phyloP scores from a whole-genome alignment of 257 asterid species.

The Jacaranda copaia region DNA sequence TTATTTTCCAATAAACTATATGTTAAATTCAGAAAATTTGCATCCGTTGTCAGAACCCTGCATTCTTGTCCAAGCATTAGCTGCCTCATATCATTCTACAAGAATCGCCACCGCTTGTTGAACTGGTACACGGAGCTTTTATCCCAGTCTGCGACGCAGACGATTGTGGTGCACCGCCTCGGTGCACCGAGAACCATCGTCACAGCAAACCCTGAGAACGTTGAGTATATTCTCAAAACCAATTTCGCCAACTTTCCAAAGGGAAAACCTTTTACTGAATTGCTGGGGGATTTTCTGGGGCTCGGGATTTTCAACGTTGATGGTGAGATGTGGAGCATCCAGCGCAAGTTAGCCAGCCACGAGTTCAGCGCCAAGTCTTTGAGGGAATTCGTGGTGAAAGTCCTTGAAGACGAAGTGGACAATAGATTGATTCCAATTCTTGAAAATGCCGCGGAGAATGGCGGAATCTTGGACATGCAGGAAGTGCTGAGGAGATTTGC shows the following conservation, averaged over 20 bases:
- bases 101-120: conserved; percentile 62
- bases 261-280: conserved; percentile 57
- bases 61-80: conserved; percentile 37
- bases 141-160: conserved; percentile 47
- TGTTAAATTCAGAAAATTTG: conserved; percentile 17
- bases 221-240: conserved; percentile 61
- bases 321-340: conserved; percentile 63
- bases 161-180: conserved; percentile 61
- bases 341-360: conserved; percentile 71
- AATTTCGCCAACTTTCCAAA: conserved; percentile 67
- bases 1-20: not conserved
- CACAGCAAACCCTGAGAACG: conserved; percentile 61
- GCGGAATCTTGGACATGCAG: conserved; percentile 55
- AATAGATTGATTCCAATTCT: conserved; percentile 50
- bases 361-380: conserved; percentile 58
- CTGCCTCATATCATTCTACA: conserved; percentile 65
- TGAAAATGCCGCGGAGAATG: conserved; percentile 37
- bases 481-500: conserved; percentile 66
- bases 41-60: conserved; percentile 8
- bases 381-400: conserved; percentile 51
- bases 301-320: conserved; percentile 73
- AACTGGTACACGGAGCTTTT: conserved; percentile 74
- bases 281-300: conserved; percentile 67
- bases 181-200: conserved; percentile 58
- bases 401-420: conserved; percentile 48